These are phyloP conservation scores for Ilex paraguariensis DNA, from an alignment of 305 asterid species.

Conservation along the genomic window DNA sequence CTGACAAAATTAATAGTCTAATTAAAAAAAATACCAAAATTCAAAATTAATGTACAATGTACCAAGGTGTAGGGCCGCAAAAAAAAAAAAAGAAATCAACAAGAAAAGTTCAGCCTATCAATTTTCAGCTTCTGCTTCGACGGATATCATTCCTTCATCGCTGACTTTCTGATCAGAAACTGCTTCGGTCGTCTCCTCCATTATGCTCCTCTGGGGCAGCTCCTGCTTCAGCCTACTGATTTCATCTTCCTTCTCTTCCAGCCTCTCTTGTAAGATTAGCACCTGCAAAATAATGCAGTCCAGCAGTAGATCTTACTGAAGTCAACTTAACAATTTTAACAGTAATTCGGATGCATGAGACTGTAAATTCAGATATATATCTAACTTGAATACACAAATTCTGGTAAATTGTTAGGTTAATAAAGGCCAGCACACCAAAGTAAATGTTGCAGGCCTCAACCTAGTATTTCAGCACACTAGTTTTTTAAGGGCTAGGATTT, in stretches of 20 bases:
- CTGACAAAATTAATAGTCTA: too few relatives aligned
- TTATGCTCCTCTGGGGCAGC: slow-evolving; percentile 26
- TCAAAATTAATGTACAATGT: too few relatives aligned
- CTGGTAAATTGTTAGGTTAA: too few relatives aligned
- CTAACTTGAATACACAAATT: too few relatives aligned
- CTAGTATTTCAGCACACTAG: too few relatives aligned
- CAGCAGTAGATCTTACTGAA: background rate
- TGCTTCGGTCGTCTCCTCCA: slow-evolving; percentile 21
- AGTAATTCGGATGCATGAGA: background rate
- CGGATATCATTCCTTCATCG: slow-evolving; percentile 27
- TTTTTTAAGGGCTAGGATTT: too few relatives aligned
- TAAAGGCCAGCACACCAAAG: too few relatives aligned
- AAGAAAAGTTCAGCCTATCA: slow-evolving; percentile 1
- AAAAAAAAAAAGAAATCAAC: too few relatives aligned
- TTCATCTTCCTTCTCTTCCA: slow-evolving; percentile 65
- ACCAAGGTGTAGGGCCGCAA: too few relatives aligned
- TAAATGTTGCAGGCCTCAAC: too few relatives aligned
- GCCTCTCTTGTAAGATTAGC: slow-evolving; percentile 72
- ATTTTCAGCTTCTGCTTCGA: slow-evolving; percentile 31
- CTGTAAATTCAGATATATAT: background rate
- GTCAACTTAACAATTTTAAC: background rate
- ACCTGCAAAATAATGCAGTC: slow-evolving; percentile 34
- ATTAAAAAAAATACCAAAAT: too few relatives aligned
- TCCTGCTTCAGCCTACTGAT: slow-evolving; percentile 48
- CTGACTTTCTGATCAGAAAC: slow-evolving; percentile 15